Base-by-base conservation (phyloP, 768 basidiomycete species). In the Guyanaporus albipodus region DNA sequence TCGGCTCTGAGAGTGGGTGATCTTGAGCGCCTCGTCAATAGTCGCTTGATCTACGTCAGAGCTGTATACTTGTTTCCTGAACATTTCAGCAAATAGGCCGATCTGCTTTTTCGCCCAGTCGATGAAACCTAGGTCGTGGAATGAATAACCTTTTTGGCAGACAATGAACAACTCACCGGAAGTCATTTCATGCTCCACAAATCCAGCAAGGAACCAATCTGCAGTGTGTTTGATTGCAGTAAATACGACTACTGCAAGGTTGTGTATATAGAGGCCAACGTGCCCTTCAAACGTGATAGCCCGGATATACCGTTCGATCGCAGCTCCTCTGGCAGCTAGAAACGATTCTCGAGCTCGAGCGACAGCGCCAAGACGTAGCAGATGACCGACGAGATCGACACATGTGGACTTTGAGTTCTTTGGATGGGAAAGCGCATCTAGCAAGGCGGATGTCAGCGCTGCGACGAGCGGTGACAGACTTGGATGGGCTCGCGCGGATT, bases 181-280 rank as follows among this genome's bases (percentile, higher is more conserved):
- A 0, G 95, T 87, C 52, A 90, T 89, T 54, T 92, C 85, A 61
- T 96, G 93, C 67, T 97, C 96, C 66, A 86, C 89, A 69, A 96
- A 99, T 46, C 91, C 93, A 1, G 87, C 85, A 55, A 97, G 73
- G 67, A 91, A 99, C 96, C 96, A 99, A 68, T 99, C 95, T 12
- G 91, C 91, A 1, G 94, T 96, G 61, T 98, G 91, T 63, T 96
- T 94, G 63, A 99, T 87, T 1, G 90, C 84, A 1, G 93, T 96
- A 58, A 98, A 98, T 48, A 85, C 81, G 0, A 98, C 89, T 33
- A 93, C 75, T 3, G 91, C 82, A 27, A 98, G 73, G 59, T 97
- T 91, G 27, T 82, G 85, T 38, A 98, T 77, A 58, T 95, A 98
- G 39, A 85, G 75, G 3, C 77, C 79, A 27, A 94, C 82, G 58